Conservation (phyloP, 2,329 filamentous ascomycete genomes). For the Hypocreales sp. region DNA sequence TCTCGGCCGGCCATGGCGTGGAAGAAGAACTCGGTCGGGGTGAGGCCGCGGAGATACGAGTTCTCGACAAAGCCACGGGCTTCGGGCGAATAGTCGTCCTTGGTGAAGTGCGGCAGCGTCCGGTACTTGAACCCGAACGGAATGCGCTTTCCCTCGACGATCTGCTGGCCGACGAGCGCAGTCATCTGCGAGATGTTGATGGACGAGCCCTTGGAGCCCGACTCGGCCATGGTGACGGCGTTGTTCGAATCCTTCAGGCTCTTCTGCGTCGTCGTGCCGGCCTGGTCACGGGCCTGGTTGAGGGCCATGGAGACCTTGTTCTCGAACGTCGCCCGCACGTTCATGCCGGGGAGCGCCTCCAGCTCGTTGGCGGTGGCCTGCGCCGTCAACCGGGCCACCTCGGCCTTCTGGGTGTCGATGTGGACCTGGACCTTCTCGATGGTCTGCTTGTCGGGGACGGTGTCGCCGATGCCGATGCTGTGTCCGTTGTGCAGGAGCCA, state of each 20-base stretch:
- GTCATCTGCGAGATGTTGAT: slow-evolving; percentile 99
- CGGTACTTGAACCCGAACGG: slow-evolving; percentile 98
- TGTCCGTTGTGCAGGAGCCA: slow-evolving; percentile 95
- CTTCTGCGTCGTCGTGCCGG: slow-evolving; percentile 81
- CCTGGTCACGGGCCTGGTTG: slow-evolving; percentile 91
- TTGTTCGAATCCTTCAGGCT: slow-evolving; percentile 94
- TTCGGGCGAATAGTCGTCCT: slow-evolving; percentile 96
- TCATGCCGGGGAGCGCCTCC: slow-evolving; percentile 95
- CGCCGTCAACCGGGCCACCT: slow-evolving; percentile 61
- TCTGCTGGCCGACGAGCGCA: slow-evolving; percentile 92
- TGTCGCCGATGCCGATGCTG: slow-evolving; percentile 97
- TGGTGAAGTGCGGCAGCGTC: slow-evolving; percentile 93
- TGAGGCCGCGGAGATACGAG: slow-evolving; percentile 90
- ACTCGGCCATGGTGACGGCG: slow-evolving; percentile 87
- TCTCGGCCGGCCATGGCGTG: slow-evolving; percentile 99
- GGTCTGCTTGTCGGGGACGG: slow-evolving; percentile 76
- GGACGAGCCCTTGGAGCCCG: slow-evolving; percentile 94
- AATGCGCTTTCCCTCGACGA: slow-evolving; percentile 96
- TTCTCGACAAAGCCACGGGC: slow-evolving; percentile 97
- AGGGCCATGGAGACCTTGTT: slow-evolving; percentile 89
- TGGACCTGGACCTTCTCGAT: slow-evolving; percentile 73
- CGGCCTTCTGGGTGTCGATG: slow-evolving; percentile 66
- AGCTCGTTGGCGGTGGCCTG: slow-evolving; percentile 74
- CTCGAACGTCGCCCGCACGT: slow-evolving; percentile 94
- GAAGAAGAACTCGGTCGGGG: slow-evolving; percentile 96